Conservation (phyloP, 257 asterid species). For the Ajuga chamaepitys region DNA sequence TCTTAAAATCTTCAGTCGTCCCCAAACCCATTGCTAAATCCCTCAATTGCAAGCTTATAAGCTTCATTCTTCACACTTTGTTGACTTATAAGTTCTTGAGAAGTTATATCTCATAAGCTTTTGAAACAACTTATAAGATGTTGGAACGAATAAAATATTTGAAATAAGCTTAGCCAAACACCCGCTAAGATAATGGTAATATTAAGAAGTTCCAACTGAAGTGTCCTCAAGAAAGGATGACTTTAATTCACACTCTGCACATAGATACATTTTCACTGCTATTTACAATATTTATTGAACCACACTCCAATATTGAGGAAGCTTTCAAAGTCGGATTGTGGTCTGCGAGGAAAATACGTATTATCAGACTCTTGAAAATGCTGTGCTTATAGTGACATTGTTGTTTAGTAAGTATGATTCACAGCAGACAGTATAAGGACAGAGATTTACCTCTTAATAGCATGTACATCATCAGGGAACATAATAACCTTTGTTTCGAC, state of each 20-base stretch:
- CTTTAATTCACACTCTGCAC: neutral
- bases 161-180: too few species aligned
- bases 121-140: too few species aligned
- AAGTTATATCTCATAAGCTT: too few species aligned
- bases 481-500: conserved; percentile 60
- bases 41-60: too few species aligned
- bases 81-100: too few species aligned
- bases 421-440: neutral
- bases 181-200: too few species aligned
- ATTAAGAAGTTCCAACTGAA: too few species aligned
- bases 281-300: conserved; percentile 79
- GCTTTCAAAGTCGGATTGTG: conserved; percentile 87
- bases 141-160: too few species aligned
- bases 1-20: too few species aligned
- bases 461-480: conserved; percentile 69
- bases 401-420: neutral
- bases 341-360: conserved; percentile 40
- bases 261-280: neutral
- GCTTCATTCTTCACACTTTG: too few species aligned
- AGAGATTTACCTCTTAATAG: conserved; percentile 47
- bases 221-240: neutral
- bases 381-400: neutral
- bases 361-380: neutral
- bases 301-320: conserved; percentile 74
- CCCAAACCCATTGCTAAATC: too few species aligned